Evolutionary conservation across 2,329 filamentous ascomycete genomes (phyloP).

Genomic region (Scortechinia acanthostroma): DNA sequence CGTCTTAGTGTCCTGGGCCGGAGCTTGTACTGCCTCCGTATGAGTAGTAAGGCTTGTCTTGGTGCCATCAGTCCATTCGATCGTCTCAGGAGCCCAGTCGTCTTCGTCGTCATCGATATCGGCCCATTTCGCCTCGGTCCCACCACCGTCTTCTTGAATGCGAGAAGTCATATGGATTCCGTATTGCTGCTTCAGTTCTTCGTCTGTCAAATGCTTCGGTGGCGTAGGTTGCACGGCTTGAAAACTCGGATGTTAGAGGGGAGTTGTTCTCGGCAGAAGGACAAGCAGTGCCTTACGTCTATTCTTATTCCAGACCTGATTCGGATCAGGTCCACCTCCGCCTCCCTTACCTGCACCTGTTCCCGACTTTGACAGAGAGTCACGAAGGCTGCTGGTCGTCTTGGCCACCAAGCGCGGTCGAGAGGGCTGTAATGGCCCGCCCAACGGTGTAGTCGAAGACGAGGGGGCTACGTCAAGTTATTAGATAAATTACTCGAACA

Average conservation of each 20-base stretch:
- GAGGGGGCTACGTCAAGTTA: background rate
- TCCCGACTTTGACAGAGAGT: slow-evolving; percentile 15
- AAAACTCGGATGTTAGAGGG: slow-evolving; percentile 8
- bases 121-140: slow-evolving; percentile 77
- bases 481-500: background rate
- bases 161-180: slow-evolving; percentile 79
- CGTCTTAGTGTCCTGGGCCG: slow-evolving; percentile 3
- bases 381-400: slow-evolving; percentile 52
- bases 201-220: slow-evolving; percentile 77
- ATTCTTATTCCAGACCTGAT: slow-evolving; percentile 83
- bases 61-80: slow-evolving; percentile 83
- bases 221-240: slow-evolving; percentile 58
- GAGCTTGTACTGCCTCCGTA: slow-evolving; percentile 14
- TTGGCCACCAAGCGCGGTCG: slow-evolving; percentile 73
- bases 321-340: slow-evolving; percentile 47
- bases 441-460: slow-evolving; percentile 25
- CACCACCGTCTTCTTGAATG: slow-evolving; percentile 66
- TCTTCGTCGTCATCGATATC: slow-evolving; percentile 86
- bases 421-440: slow-evolving; percentile 19
- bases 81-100: slow-evolving; percentile 77
- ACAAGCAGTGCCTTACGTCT: slow-evolving; percentile 50
- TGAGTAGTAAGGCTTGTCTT: slow-evolving; percentile 68
- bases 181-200: slow-evolving; percentile 73
- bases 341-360: background rate
- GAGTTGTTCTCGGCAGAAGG: background rate